Evolutionary conservation across 371 early-diverging fungal species (phyloP).

Genomic region (Mucor sp.): DNA sequence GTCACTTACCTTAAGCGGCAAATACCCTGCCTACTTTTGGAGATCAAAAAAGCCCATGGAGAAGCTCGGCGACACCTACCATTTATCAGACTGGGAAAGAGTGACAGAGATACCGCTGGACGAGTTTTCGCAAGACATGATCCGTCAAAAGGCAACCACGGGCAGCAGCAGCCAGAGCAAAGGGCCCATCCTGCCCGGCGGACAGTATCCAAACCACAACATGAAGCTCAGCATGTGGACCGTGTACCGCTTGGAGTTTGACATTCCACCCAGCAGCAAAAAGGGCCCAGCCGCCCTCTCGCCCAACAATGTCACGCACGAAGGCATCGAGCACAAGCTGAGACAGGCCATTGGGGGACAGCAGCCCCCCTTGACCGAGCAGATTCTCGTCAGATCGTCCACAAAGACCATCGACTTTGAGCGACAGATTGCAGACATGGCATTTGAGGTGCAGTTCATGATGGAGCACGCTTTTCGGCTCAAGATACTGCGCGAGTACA

Average conservation of each 20-base stretch:
- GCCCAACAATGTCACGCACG: slow-evolving; percentile 10
- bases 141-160: neutral
- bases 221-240: slow-evolving; percentile 33
- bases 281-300: neutral
- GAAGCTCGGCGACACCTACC: neutral
- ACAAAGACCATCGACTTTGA: neutral
- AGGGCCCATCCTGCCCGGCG: slow-evolving; percentile 2
- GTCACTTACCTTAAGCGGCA: slow-evolving; percentile 22
- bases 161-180: neutral
- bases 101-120: slow-evolving; percentile 22
- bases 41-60: neutral
- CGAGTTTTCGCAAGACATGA: slow-evolving; percentile 9
- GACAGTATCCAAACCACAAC: slow-evolving; percentile 7
- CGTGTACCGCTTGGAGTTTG: slow-evolving; percentile 35
- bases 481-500: slow-evolving; percentile 42
- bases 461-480: slow-evolving; percentile 43
- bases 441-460: slow-evolving; percentile 46
- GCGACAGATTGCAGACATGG: neutral
- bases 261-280: slow-evolving; percentile 6
- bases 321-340: slow-evolving; percentile 17
- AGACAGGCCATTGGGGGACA: neutral
- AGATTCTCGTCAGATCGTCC: neutral
- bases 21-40: slow-evolving; percentile 30
- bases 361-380: too few relatives aligned
- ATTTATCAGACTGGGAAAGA: slow-evolving; percentile 16